A percentile compares a stretch with the other conserved stretches of the same genome.
phyloP scores from a whole-genome alignment of 805 yeast genomes.

The Phaffomyces thermotolerans region DNA sequence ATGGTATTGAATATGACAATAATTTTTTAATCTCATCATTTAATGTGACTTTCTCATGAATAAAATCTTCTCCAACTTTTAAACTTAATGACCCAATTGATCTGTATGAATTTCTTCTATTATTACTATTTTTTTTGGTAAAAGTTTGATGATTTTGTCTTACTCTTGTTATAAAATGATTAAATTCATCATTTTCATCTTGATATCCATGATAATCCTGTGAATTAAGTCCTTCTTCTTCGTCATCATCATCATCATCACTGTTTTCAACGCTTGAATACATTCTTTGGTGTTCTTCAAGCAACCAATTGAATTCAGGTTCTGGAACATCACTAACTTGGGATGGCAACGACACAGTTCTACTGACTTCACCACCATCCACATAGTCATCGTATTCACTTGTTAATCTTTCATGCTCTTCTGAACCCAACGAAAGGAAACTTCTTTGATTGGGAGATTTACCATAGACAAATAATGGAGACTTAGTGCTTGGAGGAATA shows the following conservation, averaged over 20 bases:
- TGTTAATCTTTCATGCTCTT: constrained; percentile 26
- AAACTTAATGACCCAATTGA: constrained; percentile 20
- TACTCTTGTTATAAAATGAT: constrained; percentile 17
- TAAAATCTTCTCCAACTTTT: constrained; percentile 21
- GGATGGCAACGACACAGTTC: constrained; percentile 36
- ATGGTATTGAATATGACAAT: constrained; percentile 43
- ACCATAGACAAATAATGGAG: constrained; percentile 30
- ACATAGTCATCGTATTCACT: constrained; percentile 20
- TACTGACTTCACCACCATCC: constrained; percentile 30
- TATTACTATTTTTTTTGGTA: neutral
- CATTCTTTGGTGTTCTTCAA: constrained; percentile 33
- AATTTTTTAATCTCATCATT: constrained; percentile 29
- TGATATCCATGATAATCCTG: constrained; percentile 21
- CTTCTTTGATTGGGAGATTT: constrained; percentile 30
- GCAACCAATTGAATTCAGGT: constrained; percentile 32
- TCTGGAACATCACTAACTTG: constrained; percentile 27
- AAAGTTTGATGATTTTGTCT: constrained; percentile 12
- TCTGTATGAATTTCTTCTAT: constrained; percentile 14
- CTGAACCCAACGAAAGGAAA: constrained; percentile 33
- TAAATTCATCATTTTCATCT: constrained; percentile 15
- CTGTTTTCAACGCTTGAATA: constrained; percentile 25
- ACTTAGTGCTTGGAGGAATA: constrained; percentile 33
- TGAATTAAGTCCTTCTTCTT: constrained; percentile 8
- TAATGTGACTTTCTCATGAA: constrained; percentile 28
- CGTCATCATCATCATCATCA: constrained; percentile 9